Evolutionary conservation across 2,329 filamentous ascomycete species (phyloP).

Genomic region (Alternaria gaisen): DNA sequence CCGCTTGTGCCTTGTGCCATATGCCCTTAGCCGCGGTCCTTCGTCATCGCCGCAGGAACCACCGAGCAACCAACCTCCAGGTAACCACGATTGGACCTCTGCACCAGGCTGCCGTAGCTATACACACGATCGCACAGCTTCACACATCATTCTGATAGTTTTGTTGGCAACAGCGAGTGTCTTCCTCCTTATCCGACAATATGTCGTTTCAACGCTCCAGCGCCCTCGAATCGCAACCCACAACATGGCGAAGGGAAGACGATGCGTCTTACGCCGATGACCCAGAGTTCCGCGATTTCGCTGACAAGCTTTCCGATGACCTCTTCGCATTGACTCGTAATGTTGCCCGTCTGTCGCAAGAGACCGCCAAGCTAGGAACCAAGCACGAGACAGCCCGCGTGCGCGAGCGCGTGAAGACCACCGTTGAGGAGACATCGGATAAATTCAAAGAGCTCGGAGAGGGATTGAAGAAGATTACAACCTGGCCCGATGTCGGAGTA

Average conservation of each 20-base stretch:
- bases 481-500: slow-evolving; percentile 76
- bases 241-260: slow-evolving; percentile 71
- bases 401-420: slow-evolving; percentile 86
- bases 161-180: background rate
- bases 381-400: slow-evolving; percentile 90
- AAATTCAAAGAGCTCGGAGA: slow-evolving; percentile 93
- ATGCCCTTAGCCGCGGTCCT: slow-evolving; percentile 23
- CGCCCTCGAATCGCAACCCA: slow-evolving; percentile 81
- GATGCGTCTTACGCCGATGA: slow-evolving; percentile 86
- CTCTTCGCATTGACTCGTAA: slow-evolving; percentile 89
- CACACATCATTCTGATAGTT: background rate
- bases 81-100: slow-evolving; percentile 28
- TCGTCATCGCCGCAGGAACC: slow-evolving; percentile 42
- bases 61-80: slow-evolving; percentile 35
- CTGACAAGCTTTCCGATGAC: slow-evolving; percentile 83
- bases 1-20: slow-evolving; percentile 29
- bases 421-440: slow-evolving; percentile 84
- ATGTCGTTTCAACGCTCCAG: slow-evolving; percentile 96
- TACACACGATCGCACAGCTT: slow-evolving; percentile 16
- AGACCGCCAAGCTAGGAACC: slow-evolving; percentile 86
- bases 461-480: slow-evolving; percentile 89
- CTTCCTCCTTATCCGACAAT: slow-evolving; percentile 8
- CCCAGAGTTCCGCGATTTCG: slow-evolving; percentile 86
- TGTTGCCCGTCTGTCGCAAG: slow-evolving; percentile 82
- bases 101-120: slow-evolving; percentile 15